phyloP scores from a whole-genome alignment of 768 basidiomycete species.

The Lenzites betulinus region DNA sequence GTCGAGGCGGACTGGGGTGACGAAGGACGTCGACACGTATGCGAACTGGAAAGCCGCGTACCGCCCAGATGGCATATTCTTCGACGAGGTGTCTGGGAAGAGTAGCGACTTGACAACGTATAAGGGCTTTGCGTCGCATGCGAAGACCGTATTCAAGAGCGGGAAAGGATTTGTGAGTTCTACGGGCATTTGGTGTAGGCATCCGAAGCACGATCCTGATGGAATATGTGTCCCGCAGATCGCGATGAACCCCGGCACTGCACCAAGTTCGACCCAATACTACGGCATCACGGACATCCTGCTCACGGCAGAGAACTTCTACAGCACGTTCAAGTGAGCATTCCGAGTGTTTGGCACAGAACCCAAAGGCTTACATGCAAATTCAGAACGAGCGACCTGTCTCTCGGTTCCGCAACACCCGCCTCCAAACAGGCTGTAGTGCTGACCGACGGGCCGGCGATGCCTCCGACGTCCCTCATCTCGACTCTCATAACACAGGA shows the following conservation, averaged over 20 bases:
- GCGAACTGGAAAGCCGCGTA: constrained; percentile 34
- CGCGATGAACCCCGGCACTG: constrained; percentile 34
- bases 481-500: constrained; percentile 25
- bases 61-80: constrained; percentile 38
- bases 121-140: constrained; percentile 24
- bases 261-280: constrained; percentile 23
- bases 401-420: constrained; percentile 18
- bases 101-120: constrained; percentile 28
- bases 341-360: not conserved
- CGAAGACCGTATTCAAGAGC: constrained; percentile 21
- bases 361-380: not conserved
- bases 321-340: constrained; percentile 34
- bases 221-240: constrained; percentile 21
- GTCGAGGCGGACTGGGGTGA: constrained; percentile 19
- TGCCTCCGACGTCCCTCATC: constrained; percentile 28
- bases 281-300: constrained; percentile 35
- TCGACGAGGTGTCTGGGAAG: constrained; percentile 35
- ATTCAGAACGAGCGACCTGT: constrained; percentile 28
- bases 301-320: constrained; percentile 34
- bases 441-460: constrained; percentile 35
- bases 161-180: constrained; percentile 22
- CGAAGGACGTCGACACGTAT: constrained; percentile 35
- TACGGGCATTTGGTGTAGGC: too few species aligned
- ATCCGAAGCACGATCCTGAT: not conserved
- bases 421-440: constrained; percentile 35